Base-by-base conservation (phyloP, 1,284 basidiomycete species). In the Lentinus polychrous region DNA sequence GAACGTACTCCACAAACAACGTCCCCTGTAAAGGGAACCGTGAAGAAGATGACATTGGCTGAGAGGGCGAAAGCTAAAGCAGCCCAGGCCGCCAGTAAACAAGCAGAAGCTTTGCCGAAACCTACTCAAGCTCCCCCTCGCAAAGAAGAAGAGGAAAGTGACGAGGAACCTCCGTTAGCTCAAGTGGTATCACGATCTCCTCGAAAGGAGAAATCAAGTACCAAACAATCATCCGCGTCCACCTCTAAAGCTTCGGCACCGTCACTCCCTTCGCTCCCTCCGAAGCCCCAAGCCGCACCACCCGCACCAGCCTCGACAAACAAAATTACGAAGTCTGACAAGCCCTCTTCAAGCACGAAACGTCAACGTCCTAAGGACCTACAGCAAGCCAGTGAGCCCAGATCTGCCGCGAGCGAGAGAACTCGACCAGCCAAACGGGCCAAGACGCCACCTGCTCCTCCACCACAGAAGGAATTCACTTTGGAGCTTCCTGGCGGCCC, bases 371-470 rank as follows among this genome's bases (percentile, higher is more conserved):
- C 34, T 10, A 12, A 34, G 3, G 20, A 15, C 18, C 27, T 11
- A 3, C 23, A 34, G 17, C 7, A 31, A 4, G 32, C 8, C 14
- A n/a, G 3, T 18, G n/a, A 22, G 4, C 45, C 45, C 11, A 36
- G 15, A 32, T 23, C 45, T 14, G 2, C 36, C 4, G 5, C 10
- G 3, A 12, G 23, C 32, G 14, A 14, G 8, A n/a, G 22, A 2
- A 18, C 24, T n/a, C 24, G n/a, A 15, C 45, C 34, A 8, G 34
- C 10, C 11, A 46, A 46, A 17, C 63, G 57, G 38, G 41, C 62
- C 18, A 74, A 75, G 60, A 72, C 66, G 37, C 53, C 52, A 17
- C 58, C 66, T 7, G 58, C 67, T 14, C 58, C 65, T 11, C 54
- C 52, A 40, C 46, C 53, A 17, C 46, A 52, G 39, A 33, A 41